Conservation (phyloP, 225 moss, liverwort and hornwort genomes). For the Climacium dendroides region DNA sequence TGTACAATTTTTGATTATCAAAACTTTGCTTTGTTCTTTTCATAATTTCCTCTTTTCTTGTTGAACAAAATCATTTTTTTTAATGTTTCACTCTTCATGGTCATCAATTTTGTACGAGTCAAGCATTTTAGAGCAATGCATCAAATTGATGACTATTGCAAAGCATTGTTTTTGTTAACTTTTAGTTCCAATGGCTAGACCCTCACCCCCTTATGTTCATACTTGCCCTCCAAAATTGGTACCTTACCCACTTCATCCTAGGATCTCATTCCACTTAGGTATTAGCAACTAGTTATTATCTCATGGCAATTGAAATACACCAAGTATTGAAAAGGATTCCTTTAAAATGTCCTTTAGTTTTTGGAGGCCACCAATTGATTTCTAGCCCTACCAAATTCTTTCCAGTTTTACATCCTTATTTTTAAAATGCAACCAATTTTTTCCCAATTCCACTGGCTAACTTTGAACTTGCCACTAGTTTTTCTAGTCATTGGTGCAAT, state of each 20-base stretch:
- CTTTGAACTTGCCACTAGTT: not conserved
- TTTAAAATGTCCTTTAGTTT: not conserved
- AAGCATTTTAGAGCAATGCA: not conserved
- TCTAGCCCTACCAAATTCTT: not conserved
- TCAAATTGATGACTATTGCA: not conserved
- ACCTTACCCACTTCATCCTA: rapidly evolving
- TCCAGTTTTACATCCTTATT: not conserved
- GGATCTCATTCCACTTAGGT: rapidly evolving
- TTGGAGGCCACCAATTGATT: rapidly evolving
- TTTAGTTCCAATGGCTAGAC: rapidly evolving
- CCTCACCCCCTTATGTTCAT: not conserved
- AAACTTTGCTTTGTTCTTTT: not conserved
- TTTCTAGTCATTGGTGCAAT: too few relatives aligned
- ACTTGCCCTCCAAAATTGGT: too few relatives aligned
- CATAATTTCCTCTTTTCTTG: rapidly evolving
- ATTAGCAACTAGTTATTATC: not conserved
- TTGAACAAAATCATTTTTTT: not conserved
- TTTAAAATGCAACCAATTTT: not conserved
- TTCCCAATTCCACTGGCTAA: not conserved
- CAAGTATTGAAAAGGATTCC: not conserved
- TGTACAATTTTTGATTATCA: rapidly evolving
- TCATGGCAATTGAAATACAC: too few relatives aligned
- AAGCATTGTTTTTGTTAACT: not conserved
- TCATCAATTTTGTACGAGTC: not conserved
- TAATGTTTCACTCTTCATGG: too few relatives aligned